These are phyloP conservation scores for Crucihimalaya himalaica DNA, from an alignment of 345 rosid species.

Conservation along the genomic window DNA sequence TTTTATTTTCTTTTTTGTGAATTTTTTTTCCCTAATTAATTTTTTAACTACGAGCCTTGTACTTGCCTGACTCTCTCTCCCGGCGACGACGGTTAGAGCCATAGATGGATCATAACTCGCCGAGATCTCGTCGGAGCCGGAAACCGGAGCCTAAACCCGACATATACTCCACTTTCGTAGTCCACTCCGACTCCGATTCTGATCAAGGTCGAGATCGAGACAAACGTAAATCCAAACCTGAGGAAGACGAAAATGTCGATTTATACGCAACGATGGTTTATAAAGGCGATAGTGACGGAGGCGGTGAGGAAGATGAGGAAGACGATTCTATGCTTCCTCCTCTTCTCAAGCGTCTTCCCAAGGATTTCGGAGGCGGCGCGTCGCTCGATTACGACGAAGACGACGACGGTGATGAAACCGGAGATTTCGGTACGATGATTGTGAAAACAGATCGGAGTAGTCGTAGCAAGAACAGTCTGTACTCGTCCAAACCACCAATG, in stretches of 20 bases:
- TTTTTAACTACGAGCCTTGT: background rate
- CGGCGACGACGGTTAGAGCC: conserved; percentile 32
- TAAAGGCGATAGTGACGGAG: conserved; percentile 45
- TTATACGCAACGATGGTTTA: conserved; percentile 56
- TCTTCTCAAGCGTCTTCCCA: conserved; percentile 86
- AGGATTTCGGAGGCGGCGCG: conserved; percentile 80
- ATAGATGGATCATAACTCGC: conserved; percentile 51
- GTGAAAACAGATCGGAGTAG: conserved; percentile 55
- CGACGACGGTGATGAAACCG: conserved; percentile 42
- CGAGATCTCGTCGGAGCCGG: conserved; percentile 49
- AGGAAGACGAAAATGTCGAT: conserved; percentile 43
- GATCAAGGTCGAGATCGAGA: conserved; percentile 33
- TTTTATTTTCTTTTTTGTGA: background rate
- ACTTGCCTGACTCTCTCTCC: conserved; percentile 16
- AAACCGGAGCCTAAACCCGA: conserved; percentile 53
- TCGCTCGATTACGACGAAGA: conserved; percentile 58
- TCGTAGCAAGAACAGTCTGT: conserved; percentile 32
- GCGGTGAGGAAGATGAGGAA: conserved; percentile 46
- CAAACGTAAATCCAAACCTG: conserved; percentile 38
- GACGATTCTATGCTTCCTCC: conserved; percentile 83
- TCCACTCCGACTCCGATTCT: conserved; percentile 57
- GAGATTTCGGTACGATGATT: conserved; percentile 84
- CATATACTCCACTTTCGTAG: conserved; percentile 54
- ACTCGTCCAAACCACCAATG: conserved; percentile 38
- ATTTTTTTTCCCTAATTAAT: background rate